Evolutionary conservation across 805 yeast species (phyloP).

Genomic region (Clavispora phyllophila): DNA sequence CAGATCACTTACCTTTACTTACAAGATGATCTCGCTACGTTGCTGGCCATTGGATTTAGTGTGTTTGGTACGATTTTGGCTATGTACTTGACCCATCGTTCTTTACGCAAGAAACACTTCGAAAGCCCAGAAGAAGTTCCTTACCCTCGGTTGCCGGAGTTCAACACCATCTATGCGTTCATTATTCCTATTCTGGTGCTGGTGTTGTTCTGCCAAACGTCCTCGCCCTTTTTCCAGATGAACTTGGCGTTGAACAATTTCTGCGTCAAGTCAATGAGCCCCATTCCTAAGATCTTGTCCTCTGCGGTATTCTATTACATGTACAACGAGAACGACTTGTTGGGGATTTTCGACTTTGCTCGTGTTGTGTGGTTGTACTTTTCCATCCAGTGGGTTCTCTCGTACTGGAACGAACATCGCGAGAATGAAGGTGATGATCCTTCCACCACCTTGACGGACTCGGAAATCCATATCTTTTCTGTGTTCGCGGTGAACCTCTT

Average conservation of each 20-base stretch:
- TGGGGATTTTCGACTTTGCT: conserved; percentile 17
- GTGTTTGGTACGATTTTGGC: conserved; percentile 28
- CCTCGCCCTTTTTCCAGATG: conserved; percentile 20
- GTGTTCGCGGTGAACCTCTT: conserved; percentile 24
- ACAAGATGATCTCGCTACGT: conserved; percentile 11
- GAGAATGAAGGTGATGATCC: conserved; percentile 9
- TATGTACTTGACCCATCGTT: conserved; percentile 22
- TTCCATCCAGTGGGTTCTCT: conserved; percentile 20
- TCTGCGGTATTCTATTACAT: conserved; percentile 28
- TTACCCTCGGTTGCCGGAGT: conserved; percentile 31
- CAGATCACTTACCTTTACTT: conserved; percentile 27
- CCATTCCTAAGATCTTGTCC: conserved; percentile 23
- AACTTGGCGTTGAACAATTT: conserved; percentile 35
- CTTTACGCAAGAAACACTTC: conserved; percentile 13
- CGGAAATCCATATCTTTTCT: conserved; percentile 34
- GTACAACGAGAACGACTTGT: conserved; percentile 21
- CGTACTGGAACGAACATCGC: conserved; percentile 23
- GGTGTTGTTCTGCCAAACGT: conserved; percentile 17
- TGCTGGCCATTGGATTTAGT: conserved; percentile 28
- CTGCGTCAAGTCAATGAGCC: conserved; percentile 26
- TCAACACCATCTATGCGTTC: conserved; percentile 32
- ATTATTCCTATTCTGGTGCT: conserved; percentile 26
- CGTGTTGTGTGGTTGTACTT: conserved; percentile 22
- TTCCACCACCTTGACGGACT: conserved; percentile 20
- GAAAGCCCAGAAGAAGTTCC: conserved; percentile 7